These are phyloP conservation scores for Butyriboletus loyo DNA, from an alignment of 768 basidiomycete species.

Conservation along the genomic window DNA sequence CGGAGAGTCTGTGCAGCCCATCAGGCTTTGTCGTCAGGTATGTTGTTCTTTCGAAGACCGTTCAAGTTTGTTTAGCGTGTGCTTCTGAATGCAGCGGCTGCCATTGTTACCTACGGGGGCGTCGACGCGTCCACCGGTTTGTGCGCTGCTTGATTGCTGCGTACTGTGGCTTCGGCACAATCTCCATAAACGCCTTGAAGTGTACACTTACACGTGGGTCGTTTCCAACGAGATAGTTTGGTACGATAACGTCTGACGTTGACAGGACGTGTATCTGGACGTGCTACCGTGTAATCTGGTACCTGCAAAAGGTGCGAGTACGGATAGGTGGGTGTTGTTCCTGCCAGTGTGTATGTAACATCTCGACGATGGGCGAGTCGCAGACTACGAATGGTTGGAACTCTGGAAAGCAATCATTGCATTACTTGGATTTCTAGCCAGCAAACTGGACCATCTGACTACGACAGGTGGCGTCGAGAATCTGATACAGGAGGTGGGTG, in stretches of 20 bases:
- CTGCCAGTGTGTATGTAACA: neutral
- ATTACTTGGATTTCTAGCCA: slow-evolving; percentile 53
- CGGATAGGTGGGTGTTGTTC: slow-evolving; percentile 48
- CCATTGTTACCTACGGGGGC: slow-evolving; percentile 47
- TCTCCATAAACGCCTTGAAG: slow-evolving; percentile 59
- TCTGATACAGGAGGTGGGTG: slow-evolving; percentile 52
- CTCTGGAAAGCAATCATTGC: slow-evolving; percentile 58
- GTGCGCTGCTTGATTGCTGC: slow-evolving; percentile 65
- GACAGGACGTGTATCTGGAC: slow-evolving; percentile 54
- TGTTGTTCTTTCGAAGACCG: slow-evolving; percentile 6
- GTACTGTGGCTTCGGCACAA: slow-evolving; percentile 71
- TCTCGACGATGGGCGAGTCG: neutral
- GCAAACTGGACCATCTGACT: slow-evolving; percentile 50
- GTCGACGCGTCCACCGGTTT: slow-evolving; percentile 45
- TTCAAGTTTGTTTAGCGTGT: neutral
- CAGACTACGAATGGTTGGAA: slow-evolving; percentile 67
- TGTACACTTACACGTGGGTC: slow-evolving; percentile 53
- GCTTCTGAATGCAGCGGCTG: slow-evolving; percentile 38
- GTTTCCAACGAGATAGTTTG: neutral
- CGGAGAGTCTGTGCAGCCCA: slow-evolving; percentile 36
- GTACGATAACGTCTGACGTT: neutral
- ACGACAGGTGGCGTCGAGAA: slow-evolving; percentile 52
- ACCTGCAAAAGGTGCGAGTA: slow-evolving; percentile 48
- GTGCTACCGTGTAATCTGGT: slow-evolving; percentile 56
- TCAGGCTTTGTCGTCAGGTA: slow-evolving; percentile 66